Conservation (phyloP, 2,329 filamentous ascomycete species). For the Alternaria panax region DNA sequence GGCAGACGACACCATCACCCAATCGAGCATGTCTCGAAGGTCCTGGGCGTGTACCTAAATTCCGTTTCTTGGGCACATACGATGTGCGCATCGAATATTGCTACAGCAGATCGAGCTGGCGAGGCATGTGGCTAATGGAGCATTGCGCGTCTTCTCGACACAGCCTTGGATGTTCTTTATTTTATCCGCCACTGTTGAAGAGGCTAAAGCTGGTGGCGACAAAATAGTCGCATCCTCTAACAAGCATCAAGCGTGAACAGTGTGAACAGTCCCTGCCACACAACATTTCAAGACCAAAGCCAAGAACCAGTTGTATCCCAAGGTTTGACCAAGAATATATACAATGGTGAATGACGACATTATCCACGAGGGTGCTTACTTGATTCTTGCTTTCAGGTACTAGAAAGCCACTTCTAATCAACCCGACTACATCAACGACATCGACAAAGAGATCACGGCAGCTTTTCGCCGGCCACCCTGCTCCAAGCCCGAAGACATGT, state of each 20-base stretch:
- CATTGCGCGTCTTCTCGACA: slow-evolving; percentile 30
- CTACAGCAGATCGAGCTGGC: slow-evolving; percentile 24
- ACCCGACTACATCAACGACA: background rate
- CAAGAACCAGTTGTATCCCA: background rate
- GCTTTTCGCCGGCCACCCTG: background rate
- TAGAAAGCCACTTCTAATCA: background rate
- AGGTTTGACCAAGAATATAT: background rate
- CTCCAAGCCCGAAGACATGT: background rate
- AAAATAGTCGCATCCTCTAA: background rate
- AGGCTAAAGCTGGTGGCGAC: background rate
- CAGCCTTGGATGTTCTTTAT: background rate
- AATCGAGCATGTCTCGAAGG: slow-evolving; percentile 20
- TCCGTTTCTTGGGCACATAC: slow-evolving; percentile 22
- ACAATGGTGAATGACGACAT: background rate
- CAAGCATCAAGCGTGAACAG: slow-evolving; percentile 1
- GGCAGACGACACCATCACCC: slow-evolving; percentile 41
- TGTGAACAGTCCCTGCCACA: background rate
- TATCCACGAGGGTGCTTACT: background rate
- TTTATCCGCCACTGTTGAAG: background rate
- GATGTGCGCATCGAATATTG: slow-evolving; percentile 32
- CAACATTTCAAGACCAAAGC: background rate
- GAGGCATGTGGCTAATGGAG: slow-evolving; percentile 6
- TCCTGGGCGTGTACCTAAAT: slow-evolving; percentile 20
- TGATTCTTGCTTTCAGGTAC: background rate
- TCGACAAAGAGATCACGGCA: background rate